These are phyloP conservation scores for Diplotaxis tenuifolia DNA, from an alignment of 345 rosid species.

Conservation along the genomic window DNA sequence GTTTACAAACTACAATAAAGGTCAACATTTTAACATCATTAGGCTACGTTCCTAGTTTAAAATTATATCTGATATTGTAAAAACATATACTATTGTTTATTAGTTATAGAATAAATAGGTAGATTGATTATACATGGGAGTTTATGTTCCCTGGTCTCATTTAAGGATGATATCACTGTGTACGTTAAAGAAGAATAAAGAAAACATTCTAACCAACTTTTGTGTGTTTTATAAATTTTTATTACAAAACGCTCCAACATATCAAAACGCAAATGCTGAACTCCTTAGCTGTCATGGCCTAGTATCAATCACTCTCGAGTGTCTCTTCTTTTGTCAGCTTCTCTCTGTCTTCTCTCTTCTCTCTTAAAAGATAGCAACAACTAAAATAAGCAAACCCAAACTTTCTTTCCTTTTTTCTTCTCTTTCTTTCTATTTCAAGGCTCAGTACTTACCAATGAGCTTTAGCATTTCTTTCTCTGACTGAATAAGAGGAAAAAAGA, in stretches of 20 bases:
- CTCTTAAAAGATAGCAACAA: slow-evolving; percentile 33
- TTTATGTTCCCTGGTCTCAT: slow-evolving; percentile 32
- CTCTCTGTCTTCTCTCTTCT: slow-evolving; percentile 14
- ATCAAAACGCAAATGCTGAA: slow-evolving; percentile 34
- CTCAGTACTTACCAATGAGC: neutral
- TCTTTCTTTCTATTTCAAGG: slow-evolving; percentile 16
- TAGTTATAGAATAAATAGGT: neutral
- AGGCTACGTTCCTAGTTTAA: neutral
- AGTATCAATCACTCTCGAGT: slow-evolving; percentile 36
- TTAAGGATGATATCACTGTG: slow-evolving; percentile 36
- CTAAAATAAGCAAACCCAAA: slow-evolving; percentile 29
- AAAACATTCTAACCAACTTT: neutral
- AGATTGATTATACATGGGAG: neutral
- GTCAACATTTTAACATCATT: neutral
- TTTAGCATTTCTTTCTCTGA: slow-evolving; percentile 4
- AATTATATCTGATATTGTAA: neutral
- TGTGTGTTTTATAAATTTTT: neutral
- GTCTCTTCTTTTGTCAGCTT: slow-evolving; percentile 34
- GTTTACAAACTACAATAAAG: slow-evolving; percentile 13
- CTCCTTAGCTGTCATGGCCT: slow-evolving; percentile 30
- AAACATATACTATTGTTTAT: neutral
- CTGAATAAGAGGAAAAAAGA: slow-evolving; percentile 17
- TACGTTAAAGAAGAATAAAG: slow-evolving; percentile 21
- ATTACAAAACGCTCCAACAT: neutral
- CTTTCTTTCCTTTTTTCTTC: slow-evolving; percentile 24